Evolutionary conservation across 805 yeast species (phyloP), one percentile per base, ranked within the genome.

Genomic region (Cyberlindnera sargentensis): DNA sequence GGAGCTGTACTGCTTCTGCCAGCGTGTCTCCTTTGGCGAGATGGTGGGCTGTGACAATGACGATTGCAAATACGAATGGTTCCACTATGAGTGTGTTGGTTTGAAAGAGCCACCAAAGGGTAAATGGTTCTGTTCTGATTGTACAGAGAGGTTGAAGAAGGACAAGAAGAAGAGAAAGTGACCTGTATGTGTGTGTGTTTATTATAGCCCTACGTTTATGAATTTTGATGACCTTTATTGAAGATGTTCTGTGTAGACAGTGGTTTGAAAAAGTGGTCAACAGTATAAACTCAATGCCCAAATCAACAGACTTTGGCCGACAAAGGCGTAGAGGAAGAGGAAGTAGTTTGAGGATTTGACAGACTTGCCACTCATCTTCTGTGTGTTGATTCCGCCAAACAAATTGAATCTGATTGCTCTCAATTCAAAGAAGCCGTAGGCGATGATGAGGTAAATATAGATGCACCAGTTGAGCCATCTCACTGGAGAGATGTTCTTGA

Each of bases 31-130:
- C 0, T 87, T 83, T 64, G 99, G 99, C 25, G 87, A 82, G 55
- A 91, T 91, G 99, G 87, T 91, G 51, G 97, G 93, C 0, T 91
- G 99, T 65, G 99, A 91, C 60, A 85, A 88, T 49, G 84, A 83
- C 25, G 80, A 83, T 53, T 93, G 99, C 68, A 78, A 80, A 58
- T 80, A 72, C 51, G 96, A 88, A 61, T 91, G 98, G 98, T 91
- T 91, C 66, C 99, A 93, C 64, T 91, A 90, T 72, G 83, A 81
- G 44, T 93, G 99, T 69, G 96, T 91, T 35, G 95, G 95, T 1
- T 68, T 91, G 47, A 81, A 80, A 20, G 82, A 80, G 41, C 96
- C 95, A 4, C 98, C 98, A 3, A 79, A 80, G 56, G 95, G 93
- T 20, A 83, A 84, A 39, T 91, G 99, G 99, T 90, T 80, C 61